phyloP scores from a whole-genome alignment of 768 basidiomycete species.

The Termitomyces heimii region DNA sequence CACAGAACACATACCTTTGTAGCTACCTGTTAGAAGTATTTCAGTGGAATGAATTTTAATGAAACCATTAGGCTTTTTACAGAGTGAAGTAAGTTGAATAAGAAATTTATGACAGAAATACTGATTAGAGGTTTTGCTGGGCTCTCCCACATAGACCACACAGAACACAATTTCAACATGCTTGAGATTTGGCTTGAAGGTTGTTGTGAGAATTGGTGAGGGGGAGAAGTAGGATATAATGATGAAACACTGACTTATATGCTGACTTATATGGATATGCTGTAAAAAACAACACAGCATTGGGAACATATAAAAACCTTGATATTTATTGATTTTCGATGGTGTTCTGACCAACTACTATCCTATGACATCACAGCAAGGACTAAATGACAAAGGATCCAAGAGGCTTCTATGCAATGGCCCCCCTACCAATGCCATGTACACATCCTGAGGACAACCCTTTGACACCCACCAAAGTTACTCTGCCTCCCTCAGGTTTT shows the following conservation, averaged over 20 bases:
- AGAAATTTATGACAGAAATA: not conserved
- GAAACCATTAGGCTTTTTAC: not conserved
- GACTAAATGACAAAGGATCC: not conserved
- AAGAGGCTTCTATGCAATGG: not conserved
- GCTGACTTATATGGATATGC: not conserved
- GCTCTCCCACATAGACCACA: not conserved
- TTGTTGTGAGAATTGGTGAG: not conserved
- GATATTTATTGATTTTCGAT: no score
- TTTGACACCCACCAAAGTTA: not conserved
- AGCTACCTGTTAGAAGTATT: not conserved
- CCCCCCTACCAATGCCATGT: no score
- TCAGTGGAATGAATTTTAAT: not conserved
- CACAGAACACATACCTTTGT: not conserved
- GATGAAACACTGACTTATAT: not conserved
- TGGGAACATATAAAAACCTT: no score
- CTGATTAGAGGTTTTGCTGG: not conserved
- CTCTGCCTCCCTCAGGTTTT: not conserved
- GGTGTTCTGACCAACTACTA: no score
- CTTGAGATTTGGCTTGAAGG: not conserved
- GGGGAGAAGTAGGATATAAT: not conserved
- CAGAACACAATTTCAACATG: not conserved
- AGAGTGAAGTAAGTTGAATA: not conserved
- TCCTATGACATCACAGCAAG: not conserved
- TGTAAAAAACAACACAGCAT: no score
- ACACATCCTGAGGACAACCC: not conserved